phyloP scores from a whole-genome alignment of 2,329 filamentous ascomycete species.

The Clonostachys byssicola region DNA sequence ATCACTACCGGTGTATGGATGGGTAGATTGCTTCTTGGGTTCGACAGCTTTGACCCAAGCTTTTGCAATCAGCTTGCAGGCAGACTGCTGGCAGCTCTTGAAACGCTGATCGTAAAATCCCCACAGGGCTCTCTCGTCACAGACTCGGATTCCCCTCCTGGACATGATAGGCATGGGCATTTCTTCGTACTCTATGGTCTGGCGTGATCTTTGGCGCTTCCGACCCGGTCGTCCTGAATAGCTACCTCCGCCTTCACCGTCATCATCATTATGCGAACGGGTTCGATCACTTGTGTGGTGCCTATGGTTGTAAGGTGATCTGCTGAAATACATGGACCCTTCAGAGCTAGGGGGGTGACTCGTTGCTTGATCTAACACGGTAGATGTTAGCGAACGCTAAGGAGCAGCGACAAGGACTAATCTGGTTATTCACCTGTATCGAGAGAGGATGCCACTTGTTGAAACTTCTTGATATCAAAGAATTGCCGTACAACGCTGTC shows the following conservation, averaged over 20 bases:
- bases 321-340: too few relatives aligned
- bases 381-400: too few relatives aligned
- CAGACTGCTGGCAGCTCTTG: conserved; percentile 64
- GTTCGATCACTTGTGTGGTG: background rate
- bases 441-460: conserved; percentile 27
- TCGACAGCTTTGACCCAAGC: conserved; percentile 73
- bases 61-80: conserved; percentile 70
- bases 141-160: conserved; percentile 44
- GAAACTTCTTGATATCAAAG: conserved; percentile 38
- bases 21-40: conserved; percentile 72
- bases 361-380: too few relatives aligned
- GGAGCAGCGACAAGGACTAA: background rate
- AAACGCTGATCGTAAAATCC: conserved; percentile 59
- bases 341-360: too few relatives aligned
- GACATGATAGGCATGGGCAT: conserved; percentile 29
- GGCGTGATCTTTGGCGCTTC: background rate
- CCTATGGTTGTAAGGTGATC: too few relatives aligned
- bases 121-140: conserved; percentile 49
- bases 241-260: background rate
- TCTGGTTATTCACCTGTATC: conserved; percentile 23
- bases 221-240: background rate
- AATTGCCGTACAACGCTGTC: conserved; percentile 35
- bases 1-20: conserved; percentile 66
- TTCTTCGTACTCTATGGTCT: conserved; percentile 28
- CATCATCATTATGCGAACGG: background rate